Conservation (phyloP, 2,329 filamentous ascomycete genomes). For the Grosmannia huntii region DNA sequence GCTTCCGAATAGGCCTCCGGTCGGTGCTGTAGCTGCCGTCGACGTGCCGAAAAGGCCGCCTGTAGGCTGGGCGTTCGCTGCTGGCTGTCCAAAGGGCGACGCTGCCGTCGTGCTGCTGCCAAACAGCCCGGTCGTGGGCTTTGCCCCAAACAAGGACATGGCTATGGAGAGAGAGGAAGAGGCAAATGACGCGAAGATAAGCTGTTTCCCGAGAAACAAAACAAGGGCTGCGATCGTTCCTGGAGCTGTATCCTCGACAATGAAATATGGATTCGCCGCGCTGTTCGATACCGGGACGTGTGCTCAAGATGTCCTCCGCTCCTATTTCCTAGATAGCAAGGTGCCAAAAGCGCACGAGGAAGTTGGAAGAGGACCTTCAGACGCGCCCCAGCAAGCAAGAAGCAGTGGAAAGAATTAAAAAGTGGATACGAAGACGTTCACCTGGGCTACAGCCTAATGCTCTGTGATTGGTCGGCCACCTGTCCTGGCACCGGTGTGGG, state of each 20-base stretch:
- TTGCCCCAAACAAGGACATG: slow-evolving; percentile 14
- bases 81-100: not conserved
- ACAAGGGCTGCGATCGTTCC: not conserved
- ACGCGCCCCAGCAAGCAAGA: not conserved
- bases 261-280: not conserved
- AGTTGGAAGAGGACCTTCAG: not conserved
- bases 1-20: slow-evolving; percentile 24
- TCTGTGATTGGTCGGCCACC: slow-evolving; percentile 12
- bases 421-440: not conserved
- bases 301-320: not conserved
- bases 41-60: not conserved
- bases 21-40: not conserved
- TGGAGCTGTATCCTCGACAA: not conserved
- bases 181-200: not conserved
- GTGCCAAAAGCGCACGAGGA: not conserved
- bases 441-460: not conserved
- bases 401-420: not conserved
- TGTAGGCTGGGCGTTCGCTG: not conserved
- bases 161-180: not conserved
- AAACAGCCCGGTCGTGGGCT: slow-evolving; percentile 5
- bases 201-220: not conserved
- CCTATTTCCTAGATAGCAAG: not conserved
- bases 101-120: not conserved
- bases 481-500: not conserved
- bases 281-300: not conserved